Evolutionary conservation across 805 yeast species (phyloP), one percentile per base, ranked within the genome.

Genomic region (Huiozyma naganishii): DNA sequence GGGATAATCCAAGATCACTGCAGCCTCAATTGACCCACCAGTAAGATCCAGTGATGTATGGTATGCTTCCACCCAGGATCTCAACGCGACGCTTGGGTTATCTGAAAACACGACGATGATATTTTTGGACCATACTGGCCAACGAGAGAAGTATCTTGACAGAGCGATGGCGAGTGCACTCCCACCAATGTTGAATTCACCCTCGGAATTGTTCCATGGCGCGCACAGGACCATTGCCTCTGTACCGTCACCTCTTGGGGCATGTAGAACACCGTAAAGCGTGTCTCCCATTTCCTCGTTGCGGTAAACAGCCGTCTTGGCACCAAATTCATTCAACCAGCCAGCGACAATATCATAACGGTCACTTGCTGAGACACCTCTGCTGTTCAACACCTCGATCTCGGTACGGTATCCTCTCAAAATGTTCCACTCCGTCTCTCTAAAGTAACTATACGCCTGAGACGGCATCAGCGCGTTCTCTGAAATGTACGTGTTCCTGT

Each of bases 381-480:
- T 37, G 13, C 10, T 38, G 9, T 38, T 38, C 32, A 27, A 30
- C 27, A 12, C 36, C 8, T 32, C 12, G 10, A 7, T 27, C 49
- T 70, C 64, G 59, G 76, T 53, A 47, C 95, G 72, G 57, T 80
- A 87, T 0, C 96, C 98, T 45, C 97, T 70, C 30, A 87, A 76
- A 44, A 83, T 69, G 55, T 89, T 86, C 97, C 97, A 92, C 59
- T 92, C 97, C 36, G 87, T 77, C 57, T 90, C 97, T 44, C 97
- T 72, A 61, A 85, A 92, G 59, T 87, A 88, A 27, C 94, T 80
- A 52, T 81, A 80, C 2, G 92, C 97, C 61, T 92, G 97, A 0
- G 95, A 89, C 6, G 99, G 97, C 85, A 92, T 80, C 60, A 92
- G 69, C 30, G 99, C 99, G 64, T 92, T 92, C 58, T 92, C 99